Conservation (phyloP, 2,329 filamentous ascomycete species). For the Ilyonectria destructans region DNA sequence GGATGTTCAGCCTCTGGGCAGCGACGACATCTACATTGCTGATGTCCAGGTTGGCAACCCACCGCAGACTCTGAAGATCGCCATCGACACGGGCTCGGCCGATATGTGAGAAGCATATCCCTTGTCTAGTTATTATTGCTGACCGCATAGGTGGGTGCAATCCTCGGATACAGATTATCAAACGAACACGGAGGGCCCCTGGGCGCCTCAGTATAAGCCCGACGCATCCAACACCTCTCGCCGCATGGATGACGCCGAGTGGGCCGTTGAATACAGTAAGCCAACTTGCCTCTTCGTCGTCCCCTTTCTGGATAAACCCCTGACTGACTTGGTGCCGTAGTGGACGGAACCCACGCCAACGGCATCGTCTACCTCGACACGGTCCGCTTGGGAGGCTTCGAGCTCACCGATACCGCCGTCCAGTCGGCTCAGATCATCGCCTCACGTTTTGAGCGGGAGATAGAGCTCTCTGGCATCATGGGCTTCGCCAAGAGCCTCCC, state of each 20-base stretch:
- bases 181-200: slow-evolving; percentile 55
- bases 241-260: slow-evolving; percentile 61
- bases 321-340: slow-evolving; percentile 43
- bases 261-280: slow-evolving; percentile 67
- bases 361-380: slow-evolving; percentile 69
- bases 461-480: slow-evolving; percentile 65
- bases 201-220: slow-evolving; percentile 61
- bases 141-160: slow-evolving; percentile 66
- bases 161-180: slow-evolving; percentile 63
- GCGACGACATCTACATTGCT: slow-evolving; percentile 62
- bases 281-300: slow-evolving; percentile 43
- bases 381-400: slow-evolving; percentile 62
- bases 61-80: slow-evolving; percentile 63
- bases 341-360: slow-evolving; percentile 61
- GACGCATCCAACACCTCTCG: slow-evolving; percentile 62
- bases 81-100: slow-evolving; percentile 70
- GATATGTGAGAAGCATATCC: slow-evolving; percentile 72
- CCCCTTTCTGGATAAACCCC: neutral
- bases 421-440: slow-evolving; percentile 65
- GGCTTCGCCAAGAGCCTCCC: slow-evolving; percentile 66
- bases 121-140: slow-evolving; percentile 10
- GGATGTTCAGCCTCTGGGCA: slow-evolving; percentile 56
- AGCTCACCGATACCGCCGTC: slow-evolving; percentile 63
- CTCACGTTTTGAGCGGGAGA: slow-evolving; percentile 60
- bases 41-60: slow-evolving; percentile 65